Base-by-base conservation (phyloP, 106 monocot species). In the Allium fistulosum region DNA sequence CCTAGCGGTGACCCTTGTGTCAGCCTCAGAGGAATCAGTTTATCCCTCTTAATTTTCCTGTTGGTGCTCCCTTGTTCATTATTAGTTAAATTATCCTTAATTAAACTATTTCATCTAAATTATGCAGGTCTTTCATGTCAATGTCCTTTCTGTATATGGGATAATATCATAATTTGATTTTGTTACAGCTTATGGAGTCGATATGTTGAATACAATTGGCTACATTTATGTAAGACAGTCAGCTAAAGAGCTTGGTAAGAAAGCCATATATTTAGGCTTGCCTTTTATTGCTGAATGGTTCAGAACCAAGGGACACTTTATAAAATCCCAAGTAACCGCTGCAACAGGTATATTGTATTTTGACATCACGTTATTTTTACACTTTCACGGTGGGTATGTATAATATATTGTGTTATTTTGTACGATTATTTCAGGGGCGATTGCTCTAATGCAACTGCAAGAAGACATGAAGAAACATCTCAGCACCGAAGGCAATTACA, bases 201-300 rank as follows among this genome's bases (percentile, higher is more conserved):
- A 90, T 79, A 94, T 94, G 79, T 52, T 90, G 80, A 87, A 83
- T 63, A 90, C 90, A 6, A 94, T 94, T 15, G 94, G 94, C 66
- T 94, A 94, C 72, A 90, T 94, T 69, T 94, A 90, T 68, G 70
- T 57, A 45, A 87, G 90, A 51, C 94, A 94, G 55, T 90, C 94
- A 48, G 90, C 94, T 13, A 90, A 90, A 48, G 94, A 90, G 65
- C 90, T 94, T 18, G 85, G 94, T n/a, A 94, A 94, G 62, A 90
- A 90, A 71, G 87, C 81, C 15, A 85, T 88, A 62, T 94, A 81
- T 79, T 67, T 94, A 67, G 94, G 94, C 58, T 68, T 90, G 46
- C 94, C 94, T 65, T 94, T 90, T 59, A 60, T 94, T 72, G 87
- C 90, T 46, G 94, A 94, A 77, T 90, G 90, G 90, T 90, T 94